A percentile compares a stretch with the other conserved stretches of the same genome.
These are phyloP conservation scores for Tilletia setariae DNA, from an alignment of 1,284 basidiomycete genomes.

Conservation along the genomic window DNA sequence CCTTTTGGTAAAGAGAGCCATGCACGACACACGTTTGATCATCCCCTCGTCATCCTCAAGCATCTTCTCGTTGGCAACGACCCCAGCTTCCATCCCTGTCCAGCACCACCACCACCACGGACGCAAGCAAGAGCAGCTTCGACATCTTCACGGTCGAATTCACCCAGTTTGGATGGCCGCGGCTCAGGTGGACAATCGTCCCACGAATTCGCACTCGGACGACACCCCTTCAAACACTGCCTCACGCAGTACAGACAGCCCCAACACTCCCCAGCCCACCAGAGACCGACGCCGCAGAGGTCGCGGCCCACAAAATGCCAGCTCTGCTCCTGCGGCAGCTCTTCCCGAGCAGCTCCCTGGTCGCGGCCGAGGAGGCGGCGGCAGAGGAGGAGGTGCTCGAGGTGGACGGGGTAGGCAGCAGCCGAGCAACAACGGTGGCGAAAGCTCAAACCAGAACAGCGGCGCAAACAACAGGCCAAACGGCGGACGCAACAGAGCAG, in stretches of 20 bases:
- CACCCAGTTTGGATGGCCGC: neutral
- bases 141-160: neutral
- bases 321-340: too few species aligned
- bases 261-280: too few species aligned
- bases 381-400: neutral
- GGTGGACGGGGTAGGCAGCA: constrained; percentile 2
- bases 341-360: too few species aligned
- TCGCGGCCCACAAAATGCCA: too few species aligned
- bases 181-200: constrained; percentile 7
- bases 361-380: neutral
- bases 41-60: neutral
- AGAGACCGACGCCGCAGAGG: too few species aligned
- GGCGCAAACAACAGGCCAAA: too few species aligned
- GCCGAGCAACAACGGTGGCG: neutral
- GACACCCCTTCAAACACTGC: neutral
- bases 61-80: neutral
- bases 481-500: neutral
- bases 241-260: neutral
- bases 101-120: too few species aligned
- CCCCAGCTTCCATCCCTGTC: neutral
- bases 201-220: neutral
- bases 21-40: too few species aligned
- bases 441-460: too few species aligned
- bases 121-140: neutral
- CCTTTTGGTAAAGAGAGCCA: too few species aligned